Base-by-base conservation (phyloP, 176 grass and related monocot species). In the Bromus sterilis region DNA sequence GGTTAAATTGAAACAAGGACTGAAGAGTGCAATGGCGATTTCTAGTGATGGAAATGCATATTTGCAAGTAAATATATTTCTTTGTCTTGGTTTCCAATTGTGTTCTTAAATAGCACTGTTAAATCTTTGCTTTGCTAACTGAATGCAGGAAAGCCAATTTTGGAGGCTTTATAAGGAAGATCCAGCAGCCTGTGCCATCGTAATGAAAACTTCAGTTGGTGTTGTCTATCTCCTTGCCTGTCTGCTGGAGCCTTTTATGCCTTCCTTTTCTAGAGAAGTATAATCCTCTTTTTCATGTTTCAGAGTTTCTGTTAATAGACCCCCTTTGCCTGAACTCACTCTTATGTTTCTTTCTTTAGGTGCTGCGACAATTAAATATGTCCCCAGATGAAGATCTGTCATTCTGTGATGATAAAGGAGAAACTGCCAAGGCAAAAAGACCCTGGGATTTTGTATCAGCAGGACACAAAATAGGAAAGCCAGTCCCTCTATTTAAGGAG, bases 1-100 rank as follows among this genome's bases (percentile, higher is more conserved):
- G 95, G 95, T 98, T 78, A 93, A 98, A 85, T 75, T 94, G 75
- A 98, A 98, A 89, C 95, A 93, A 79, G 95, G 95, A 75, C 56
- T 98, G 48, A 98, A 93, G 80, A 82, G 25, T 83, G 92, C 86
- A 7, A 94, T 98, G 92, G 89, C 71, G 58, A 94, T 98, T 84
- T 98, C 92, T 81, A 89, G 92, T 76, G 90, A 93, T 77, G 95
- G 88, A 74, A 98, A 98, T 89, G 90, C 75, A 24, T 98, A 98
- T 87, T 75, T 98, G 53, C 92, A 98, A 87, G 95, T 98, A 89
- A 49, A 60, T 86, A 23, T 74, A 10, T 16, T 32, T 78, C 15
- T 44, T 57, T 12, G 7, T 23, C 55, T 64, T 82, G 6, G 13
- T 56, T 41, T 61, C 31, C 39, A 9, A 82, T 68, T 51, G 21